Conservation (phyloP, 1,284 basidiomycete genomes). For the Anthracocystis setariae region DNA sequence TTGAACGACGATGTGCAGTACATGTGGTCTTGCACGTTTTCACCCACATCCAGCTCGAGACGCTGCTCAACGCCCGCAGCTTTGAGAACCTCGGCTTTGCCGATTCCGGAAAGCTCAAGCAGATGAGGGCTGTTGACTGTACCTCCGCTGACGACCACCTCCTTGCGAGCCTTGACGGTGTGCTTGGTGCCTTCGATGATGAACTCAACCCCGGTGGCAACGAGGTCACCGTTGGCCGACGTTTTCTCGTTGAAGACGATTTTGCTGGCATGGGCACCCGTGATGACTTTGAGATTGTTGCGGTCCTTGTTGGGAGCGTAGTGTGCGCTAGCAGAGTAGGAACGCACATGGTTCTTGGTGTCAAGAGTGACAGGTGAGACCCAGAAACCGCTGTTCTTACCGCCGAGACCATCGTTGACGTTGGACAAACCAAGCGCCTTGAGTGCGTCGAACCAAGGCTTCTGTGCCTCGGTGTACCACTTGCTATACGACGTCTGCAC, state of each 20-base stretch:
- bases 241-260: constrained; percentile 31
- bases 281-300: constrained; percentile 52
- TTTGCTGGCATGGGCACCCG: constrained; percentile 48
- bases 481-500: constrained; percentile 48
- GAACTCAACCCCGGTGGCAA: constrained; percentile 63
- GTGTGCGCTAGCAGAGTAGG: constrained; percentile 50
- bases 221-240: constrained; percentile 19
- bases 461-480: constrained; percentile 57
- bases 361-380: constrained; percentile 43
- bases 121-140: constrained; percentile 68
- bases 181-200: constrained; percentile 52
- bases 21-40: constrained; percentile 72
- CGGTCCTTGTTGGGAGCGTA: constrained; percentile 45
- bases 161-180: constrained; percentile 67
- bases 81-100: constrained; percentile 40
- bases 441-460: constrained; percentile 50
- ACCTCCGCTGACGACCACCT: constrained; percentile 71
- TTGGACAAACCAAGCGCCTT: constrained; percentile 47
- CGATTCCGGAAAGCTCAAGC: constrained; percentile 56
- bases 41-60: constrained; percentile 69
- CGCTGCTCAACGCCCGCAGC: constrained; percentile 36
- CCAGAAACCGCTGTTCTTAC: constrained; percentile 56
- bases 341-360: constrained; percentile 38
- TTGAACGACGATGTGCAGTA: constrained; percentile 67
- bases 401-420: constrained; percentile 35